phyloP scores from a whole-genome alignment of 306 rosid species.

The Glycine latifolia region DNA sequence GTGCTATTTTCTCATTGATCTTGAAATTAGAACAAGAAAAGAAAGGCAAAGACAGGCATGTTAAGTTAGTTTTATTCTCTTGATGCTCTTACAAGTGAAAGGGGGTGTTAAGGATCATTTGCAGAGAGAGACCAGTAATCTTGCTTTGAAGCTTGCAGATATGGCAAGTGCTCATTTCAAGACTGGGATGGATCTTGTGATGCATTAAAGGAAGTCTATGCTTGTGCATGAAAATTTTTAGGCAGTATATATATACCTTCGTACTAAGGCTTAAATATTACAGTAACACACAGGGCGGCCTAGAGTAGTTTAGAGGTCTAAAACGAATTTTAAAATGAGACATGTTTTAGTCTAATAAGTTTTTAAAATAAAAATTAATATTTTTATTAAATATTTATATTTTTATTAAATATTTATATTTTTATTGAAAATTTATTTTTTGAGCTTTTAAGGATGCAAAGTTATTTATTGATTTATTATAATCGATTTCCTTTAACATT shows the following conservation, averaged over 20 bases:
- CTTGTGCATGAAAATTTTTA: constrained; percentile 15
- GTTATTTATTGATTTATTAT: too few species aligned
- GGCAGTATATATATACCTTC: background rate
- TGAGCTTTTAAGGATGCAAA: too few species aligned
- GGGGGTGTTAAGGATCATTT: background rate
- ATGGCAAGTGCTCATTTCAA: constrained; percentile 23
- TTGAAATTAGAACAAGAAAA: constrained; percentile 62
- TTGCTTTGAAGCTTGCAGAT: constrained; percentile 37
- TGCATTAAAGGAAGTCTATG: background rate
- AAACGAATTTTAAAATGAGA: too few species aligned
- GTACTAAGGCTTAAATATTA: background rate
- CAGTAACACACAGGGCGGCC: background rate
- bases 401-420: too few species aligned
- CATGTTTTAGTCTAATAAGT: too few species aligned
- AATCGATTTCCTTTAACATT: too few species aligned
- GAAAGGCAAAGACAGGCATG: constrained; percentile 49
- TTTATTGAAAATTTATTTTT: too few species aligned
- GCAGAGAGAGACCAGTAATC: constrained; percentile 25
- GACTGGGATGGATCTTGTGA: background rate
- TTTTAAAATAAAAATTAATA: too few species aligned
- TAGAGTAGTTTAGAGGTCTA: too few species aligned
- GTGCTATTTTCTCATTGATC: constrained; percentile 72
- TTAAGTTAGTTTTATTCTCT: constrained; percentile 28
- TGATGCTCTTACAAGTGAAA: constrained; percentile 10
- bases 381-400: too few species aligned